These are phyloP conservation scores for Colletotrichum sp. DNA, from an alignment of 2,329 filamentous ascomycete genomes.

Conservation along the genomic window DNA sequence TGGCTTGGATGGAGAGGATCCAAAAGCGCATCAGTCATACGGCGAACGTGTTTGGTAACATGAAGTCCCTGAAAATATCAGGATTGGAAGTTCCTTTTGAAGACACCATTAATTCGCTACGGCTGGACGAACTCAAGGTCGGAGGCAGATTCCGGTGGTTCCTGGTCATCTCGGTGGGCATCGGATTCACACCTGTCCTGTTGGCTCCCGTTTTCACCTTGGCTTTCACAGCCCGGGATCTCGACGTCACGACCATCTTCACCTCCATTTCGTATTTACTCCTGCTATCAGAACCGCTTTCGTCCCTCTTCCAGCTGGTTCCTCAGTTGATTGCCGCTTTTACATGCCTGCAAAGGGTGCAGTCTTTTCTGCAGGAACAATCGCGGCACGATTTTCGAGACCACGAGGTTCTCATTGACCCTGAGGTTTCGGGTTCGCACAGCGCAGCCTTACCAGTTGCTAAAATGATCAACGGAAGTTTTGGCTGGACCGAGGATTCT, in stretches of 20 bases:
- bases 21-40: slow-evolving; percentile 30
- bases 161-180: slow-evolving; percentile 25
- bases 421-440: background rate
- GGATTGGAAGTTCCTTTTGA: slow-evolving; percentile 35
- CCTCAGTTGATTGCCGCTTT: slow-evolving; percentile 33
- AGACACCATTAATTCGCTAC: slow-evolving; percentile 34
- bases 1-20: slow-evolving; percentile 27
- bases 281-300: slow-evolving; percentile 36
- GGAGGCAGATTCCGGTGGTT: slow-evolving; percentile 31
- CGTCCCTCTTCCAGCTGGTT: slow-evolving; percentile 33
- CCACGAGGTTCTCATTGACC: background rate
- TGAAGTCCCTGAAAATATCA: slow-evolving; percentile 44
- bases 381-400: slow-evolving; percentile 25
- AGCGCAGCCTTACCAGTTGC: background rate
- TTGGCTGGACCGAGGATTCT: slow-evolving; percentile 34
- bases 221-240: slow-evolving; percentile 26
- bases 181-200: slow-evolving; percentile 39
- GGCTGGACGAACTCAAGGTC: slow-evolving; percentile 35
- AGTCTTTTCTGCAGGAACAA: slow-evolving; percentile 37
- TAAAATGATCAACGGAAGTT: slow-evolving; percentile 5
- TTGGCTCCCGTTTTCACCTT: slow-evolving; percentile 39
- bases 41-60: slow-evolving; percentile 32
- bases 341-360: slow-evolving; percentile 37
- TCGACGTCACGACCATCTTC: slow-evolving; percentile 34
- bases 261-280: slow-evolving; percentile 37